Conservation (phyloP, 139 green algal species). For the Volvox reticuliferus region DNA sequence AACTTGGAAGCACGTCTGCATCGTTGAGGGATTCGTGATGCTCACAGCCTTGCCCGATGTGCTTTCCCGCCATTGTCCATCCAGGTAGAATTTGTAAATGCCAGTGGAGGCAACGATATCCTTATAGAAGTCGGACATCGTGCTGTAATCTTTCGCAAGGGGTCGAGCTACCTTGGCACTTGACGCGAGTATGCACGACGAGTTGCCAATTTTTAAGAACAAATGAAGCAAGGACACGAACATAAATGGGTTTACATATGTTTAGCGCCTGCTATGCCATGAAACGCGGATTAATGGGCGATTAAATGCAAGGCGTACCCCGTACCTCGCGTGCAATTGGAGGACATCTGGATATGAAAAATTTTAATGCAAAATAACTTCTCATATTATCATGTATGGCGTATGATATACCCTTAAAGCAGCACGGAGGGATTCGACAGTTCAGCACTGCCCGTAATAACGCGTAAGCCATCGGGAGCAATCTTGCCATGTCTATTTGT, state of each 20-base stretch:
- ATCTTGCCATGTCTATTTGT: no score
- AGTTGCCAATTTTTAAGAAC: conserved; percentile 7
- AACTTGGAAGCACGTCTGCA: conserved; percentile 71
- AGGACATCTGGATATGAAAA: no score
- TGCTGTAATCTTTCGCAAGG: not conserved
- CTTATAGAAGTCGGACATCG: conserved; percentile 50
- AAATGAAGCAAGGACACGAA: not conserved
- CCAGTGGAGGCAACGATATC: conserved; percentile 60
- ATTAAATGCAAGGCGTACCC: no score
- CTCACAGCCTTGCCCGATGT: conserved; percentile 74
- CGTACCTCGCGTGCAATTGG: no score
- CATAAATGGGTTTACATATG: not conserved
- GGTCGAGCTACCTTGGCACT: not conserved
- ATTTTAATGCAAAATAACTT: no score
- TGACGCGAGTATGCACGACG: not conserved
- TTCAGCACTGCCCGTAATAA: no score
- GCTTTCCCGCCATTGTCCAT: conserved; percentile 88
- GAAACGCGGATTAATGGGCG: no score
- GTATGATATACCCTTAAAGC: no score
- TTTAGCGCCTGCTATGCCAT: no score
- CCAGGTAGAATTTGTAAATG: conserved; percentile 84
- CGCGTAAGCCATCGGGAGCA: no score
- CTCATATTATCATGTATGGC: no score
- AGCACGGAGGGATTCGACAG: no score
- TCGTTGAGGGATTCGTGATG: conserved; percentile 86